Base-by-base conservation (phyloP, 345 rosid genomes). In the Rhizophora apiculata region DNA sequence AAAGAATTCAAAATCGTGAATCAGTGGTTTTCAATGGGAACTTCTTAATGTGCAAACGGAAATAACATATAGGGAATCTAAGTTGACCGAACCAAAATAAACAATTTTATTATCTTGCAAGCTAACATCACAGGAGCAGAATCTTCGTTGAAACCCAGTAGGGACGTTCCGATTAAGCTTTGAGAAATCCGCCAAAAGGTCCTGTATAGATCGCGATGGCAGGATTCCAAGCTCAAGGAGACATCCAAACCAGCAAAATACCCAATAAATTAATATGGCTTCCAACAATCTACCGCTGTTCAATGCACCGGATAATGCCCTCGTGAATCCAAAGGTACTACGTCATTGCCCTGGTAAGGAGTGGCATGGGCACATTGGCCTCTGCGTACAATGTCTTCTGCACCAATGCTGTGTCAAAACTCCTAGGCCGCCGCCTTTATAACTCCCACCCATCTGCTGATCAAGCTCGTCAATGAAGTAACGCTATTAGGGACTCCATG, bases 291-390 rank as follows among this genome's bases (percentile, higher is more conserved):
- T 84, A 65, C 83, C 84, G 29, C 78, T 87, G 63, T 84, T 87
- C 0, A 68, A 71, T 9, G 93, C 93, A 19, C 88, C 86, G 2
- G 96, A 86, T 79, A 59, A 48, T 10, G 91, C 91, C 19, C 65
- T 68, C 1, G n/a, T n/a, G n/a, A n/a, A 86, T 88, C 2, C 91
- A 87, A 72, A 73, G 81, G 79, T 84, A 87, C 86, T 92, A 86
- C 66, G 6, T 86, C 62, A 86, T 80, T 0, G 86, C 91, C 20
- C 82, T 86, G 19, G 81, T 88, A 11, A 84, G 87, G 13, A 89
- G 91, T 0, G 91, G 96, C 10, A 87, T 87, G 89, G 93, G 91
- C 8, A 87, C 88, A 71, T 86, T 87, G 76, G 86, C 93, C 4
- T 88, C 86, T 37, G 91, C 93, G 0, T 86, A 90, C 26, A 92